Conservation (phyloP, 768 basidiomycete genomes). For the Boletus subcaerulescens region DNA sequence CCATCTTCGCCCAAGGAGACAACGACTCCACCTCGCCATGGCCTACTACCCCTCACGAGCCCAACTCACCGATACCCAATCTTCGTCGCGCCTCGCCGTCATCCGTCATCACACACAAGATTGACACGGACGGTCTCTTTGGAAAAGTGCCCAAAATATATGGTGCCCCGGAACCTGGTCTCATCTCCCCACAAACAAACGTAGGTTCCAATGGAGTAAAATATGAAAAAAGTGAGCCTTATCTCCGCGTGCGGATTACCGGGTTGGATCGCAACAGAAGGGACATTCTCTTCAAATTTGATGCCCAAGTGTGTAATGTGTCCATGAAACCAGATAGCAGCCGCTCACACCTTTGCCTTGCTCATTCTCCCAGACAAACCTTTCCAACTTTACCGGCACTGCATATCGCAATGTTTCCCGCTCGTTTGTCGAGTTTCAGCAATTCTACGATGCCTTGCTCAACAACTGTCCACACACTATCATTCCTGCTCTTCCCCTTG, state of each 20-base stretch:
- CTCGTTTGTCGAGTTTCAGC: constrained; percentile 92
- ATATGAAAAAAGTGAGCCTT: constrained; percentile 77
- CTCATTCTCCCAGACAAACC: constrained; percentile 66
- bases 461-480: constrained; percentile 95
- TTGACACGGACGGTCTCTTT: constrained; percentile 56
- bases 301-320: constrained; percentile 71
- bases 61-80: constrained; percentile 69
- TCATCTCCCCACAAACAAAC: constrained; percentile 71
- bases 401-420: constrained; percentile 93
- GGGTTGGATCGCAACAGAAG: constrained; percentile 92
- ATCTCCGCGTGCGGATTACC: constrained; percentile 85
- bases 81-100: constrained; percentile 61
- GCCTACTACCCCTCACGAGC: constrained; percentile 77
- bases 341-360: not conserved
- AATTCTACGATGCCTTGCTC: constrained; percentile 88
- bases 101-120: constrained; percentile 45
- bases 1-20: constrained; percentile 52
- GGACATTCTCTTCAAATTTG: constrained; percentile 91
- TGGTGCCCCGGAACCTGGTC: constrained; percentile 78
- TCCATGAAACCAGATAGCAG: not conserved
- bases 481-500: constrained; percentile 91
- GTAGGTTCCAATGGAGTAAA: constrained; percentile 64
- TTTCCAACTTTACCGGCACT: constrained; percentile 85
- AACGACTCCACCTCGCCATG: constrained; percentile 55
- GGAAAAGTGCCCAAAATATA: constrained; percentile 85